phyloP scores from a whole-genome alignment of 2,329 filamentous ascomycete genomes.

The Zymoseptoria passerinii region DNA sequence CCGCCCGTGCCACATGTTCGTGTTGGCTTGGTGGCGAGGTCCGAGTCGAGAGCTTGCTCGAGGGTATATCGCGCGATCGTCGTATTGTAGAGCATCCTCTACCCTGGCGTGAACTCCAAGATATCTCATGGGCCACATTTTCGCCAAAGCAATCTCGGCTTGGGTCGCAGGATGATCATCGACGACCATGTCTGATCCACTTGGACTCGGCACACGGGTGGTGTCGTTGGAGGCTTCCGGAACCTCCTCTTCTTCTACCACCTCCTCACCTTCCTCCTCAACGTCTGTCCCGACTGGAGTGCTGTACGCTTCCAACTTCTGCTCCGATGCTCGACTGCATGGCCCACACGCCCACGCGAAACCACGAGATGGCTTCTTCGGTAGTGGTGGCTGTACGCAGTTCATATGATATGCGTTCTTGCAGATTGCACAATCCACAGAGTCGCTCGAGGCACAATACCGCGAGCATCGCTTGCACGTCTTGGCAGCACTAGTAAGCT shows the following conservation, averaged over 20 bases:
- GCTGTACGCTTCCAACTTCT: slow-evolving; percentile 80
- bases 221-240: slow-evolving; percentile 47
- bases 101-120: slow-evolving; percentile 90
- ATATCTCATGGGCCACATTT: slow-evolving; percentile 93
- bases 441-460: slow-evolving; percentile 92
- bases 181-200: slow-evolving; percentile 42
- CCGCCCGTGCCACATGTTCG: slow-evolving; percentile 74
- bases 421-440: slow-evolving; percentile 94
- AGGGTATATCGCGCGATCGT: slow-evolving; percentile 87
- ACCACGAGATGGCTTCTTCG: slow-evolving; percentile 93
- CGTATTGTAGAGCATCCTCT: slow-evolving; percentile 91
- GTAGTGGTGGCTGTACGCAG: slow-evolving; percentile 81
- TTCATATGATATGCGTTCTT: slow-evolving; percentile 97
- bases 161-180: slow-evolving; percentile 60
- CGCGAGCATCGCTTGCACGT: slow-evolving; percentile 84
- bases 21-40: slow-evolving; percentile 81
- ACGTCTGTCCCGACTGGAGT: slow-evolving; percentile 60
- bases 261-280: slow-evolving; percentile 52
- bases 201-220: slow-evolving; percentile 49
- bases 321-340: slow-evolving; percentile 91
- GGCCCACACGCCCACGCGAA: slow-evolving; percentile 97
- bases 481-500: slow-evolving; percentile 92
- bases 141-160: slow-evolving; percentile 85
- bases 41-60: slow-evolving; percentile 88
- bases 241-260: slow-evolving; percentile 60